These are phyloP conservation scores for Russula olivacea DNA, from an alignment of 768 basidiomycete species.

Conservation along the genomic window DNA sequence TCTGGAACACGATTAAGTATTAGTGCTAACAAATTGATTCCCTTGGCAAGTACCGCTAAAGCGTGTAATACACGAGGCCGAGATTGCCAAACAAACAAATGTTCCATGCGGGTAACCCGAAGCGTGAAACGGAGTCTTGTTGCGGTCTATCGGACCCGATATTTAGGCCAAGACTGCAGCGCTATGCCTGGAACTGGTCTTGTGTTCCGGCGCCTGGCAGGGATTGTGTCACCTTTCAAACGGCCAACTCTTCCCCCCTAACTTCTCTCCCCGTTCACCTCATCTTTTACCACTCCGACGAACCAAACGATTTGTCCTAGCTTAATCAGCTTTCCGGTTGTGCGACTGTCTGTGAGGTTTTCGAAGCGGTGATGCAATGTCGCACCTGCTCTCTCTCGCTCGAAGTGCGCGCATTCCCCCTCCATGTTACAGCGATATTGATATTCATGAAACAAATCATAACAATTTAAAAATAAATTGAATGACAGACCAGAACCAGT, in stretches of 20 bases:
- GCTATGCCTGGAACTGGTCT: not conserved
- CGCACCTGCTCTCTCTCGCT: conserved; percentile 12
- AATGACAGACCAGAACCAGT: conserved; percentile 17
- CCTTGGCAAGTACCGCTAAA: not conserved
- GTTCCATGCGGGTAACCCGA: not conserved
- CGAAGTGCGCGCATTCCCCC: conserved; percentile 9
- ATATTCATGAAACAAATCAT: not conserved
- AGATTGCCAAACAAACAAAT: not conserved
- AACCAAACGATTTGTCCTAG: not conserved
- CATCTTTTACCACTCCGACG: conserved; percentile 12
- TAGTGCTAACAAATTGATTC: not conserved
- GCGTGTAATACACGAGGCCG: conserved; percentile 18
- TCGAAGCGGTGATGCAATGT: conserved; percentile 21
- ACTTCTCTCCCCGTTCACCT: conserved; percentile 6
- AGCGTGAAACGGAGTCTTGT: not conserved
- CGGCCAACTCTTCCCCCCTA: conserved; percentile 11
- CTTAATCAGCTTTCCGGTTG: not conserved
- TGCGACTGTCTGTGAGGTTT: not conserved
- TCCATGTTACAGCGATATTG: not conserved
- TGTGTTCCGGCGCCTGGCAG: not conserved
- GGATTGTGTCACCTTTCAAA: not conserved
- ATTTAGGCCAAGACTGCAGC: not conserved
- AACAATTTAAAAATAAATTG: not conserved
- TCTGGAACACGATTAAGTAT: not conserved
- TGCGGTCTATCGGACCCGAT: conserved; percentile 7